These are phyloP conservation scores for Capronia coronata DNA, from an alignment of 2,329 filamentous ascomycete species.

Conservation along the genomic window DNA sequence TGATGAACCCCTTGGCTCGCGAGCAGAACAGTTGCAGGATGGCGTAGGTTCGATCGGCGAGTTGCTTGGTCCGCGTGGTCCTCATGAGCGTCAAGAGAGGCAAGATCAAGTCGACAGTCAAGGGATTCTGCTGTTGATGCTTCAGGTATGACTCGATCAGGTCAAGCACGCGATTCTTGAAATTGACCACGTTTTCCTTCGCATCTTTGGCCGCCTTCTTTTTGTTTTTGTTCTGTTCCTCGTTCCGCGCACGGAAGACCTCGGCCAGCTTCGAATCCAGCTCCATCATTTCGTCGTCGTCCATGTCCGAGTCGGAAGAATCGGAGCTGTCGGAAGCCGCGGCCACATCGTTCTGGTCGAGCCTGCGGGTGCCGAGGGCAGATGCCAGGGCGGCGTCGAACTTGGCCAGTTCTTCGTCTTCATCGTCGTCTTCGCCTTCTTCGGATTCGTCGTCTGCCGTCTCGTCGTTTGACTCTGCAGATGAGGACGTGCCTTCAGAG, in stretches of 20 bases:
- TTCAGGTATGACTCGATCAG: slow-evolving; percentile 79
- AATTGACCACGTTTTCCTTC: slow-evolving; percentile 81
- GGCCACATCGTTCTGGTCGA: slow-evolving; percentile 51
- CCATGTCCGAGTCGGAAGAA: slow-evolving; percentile 66
- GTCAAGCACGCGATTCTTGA: slow-evolving; percentile 90
- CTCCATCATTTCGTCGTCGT: slow-evolving; percentile 90
- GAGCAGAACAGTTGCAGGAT: slow-evolving; percentile 68
- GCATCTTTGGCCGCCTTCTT: slow-evolving; percentile 84
- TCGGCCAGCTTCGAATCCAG: slow-evolving; percentile 76
- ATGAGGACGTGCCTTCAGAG: not conserved
- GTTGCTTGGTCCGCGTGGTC: slow-evolving; percentile 67
- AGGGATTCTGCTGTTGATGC: slow-evolving; percentile 61
- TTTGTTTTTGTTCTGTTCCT: slow-evolving; percentile 51
- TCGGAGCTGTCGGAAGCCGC: slow-evolving; percentile 51
- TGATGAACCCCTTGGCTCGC: slow-evolving; percentile 49
- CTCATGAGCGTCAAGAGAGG: slow-evolving; percentile 72
- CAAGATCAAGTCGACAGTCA: slow-evolving; percentile 64
- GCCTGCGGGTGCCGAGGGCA: slow-evolving; percentile 64
- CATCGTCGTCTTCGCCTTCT: slow-evolving; percentile 39
- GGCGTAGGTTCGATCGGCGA: slow-evolving; percentile 65
- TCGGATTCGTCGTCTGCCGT: slow-evolving; percentile 43
- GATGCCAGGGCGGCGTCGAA: slow-evolving; percentile 72
- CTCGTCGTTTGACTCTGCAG: slow-evolving; percentile 25
- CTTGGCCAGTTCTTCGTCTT: slow-evolving; percentile 43
- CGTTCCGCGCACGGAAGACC: slow-evolving; percentile 73